A percentile compares a stretch with the other conserved stretches of the same genome.
Evolutionary conservation across 73 alveolate genomes (phyloP).

Genomic region (Blepharisma japonicum): DNA sequence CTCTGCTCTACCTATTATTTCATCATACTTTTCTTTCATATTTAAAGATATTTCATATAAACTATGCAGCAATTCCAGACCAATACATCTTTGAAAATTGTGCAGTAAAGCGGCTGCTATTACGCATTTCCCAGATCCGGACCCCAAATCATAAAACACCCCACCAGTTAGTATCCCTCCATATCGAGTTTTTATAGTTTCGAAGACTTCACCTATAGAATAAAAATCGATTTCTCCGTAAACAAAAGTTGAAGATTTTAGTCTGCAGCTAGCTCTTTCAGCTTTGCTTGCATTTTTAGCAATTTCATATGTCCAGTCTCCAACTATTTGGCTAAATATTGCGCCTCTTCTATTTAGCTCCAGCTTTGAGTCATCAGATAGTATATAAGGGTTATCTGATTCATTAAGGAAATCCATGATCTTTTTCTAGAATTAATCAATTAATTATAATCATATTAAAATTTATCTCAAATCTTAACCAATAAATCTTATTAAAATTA

Average conservation of each 20-base stretch:
- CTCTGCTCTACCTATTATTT: neutral
- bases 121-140: constrained; percentile 88
- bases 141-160: constrained; percentile 84
- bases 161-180: constrained; percentile 51
- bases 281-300: neutral
- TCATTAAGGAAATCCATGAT: no score
- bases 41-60: constrained; percentile 36
- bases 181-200: neutral
- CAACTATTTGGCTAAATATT: neutral
- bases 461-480: no score
- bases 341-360: neutral
- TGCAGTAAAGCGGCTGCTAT: constrained; percentile 72
- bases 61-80: constrained; percentile 73
- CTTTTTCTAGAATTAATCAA: no score
- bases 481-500: no score
- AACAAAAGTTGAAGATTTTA: neutral
- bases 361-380: neutral
- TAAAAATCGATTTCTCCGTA: constrained; percentile 16
- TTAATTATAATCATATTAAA: no score
- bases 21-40: constrained; percentile 1
- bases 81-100: constrained; percentile 69
- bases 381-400: neutral
- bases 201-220: constrained; percentile 17
- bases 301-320: neutral
- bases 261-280: neutral